Percentiles rank a stretch among this genome's conserved stretches.
Conservation (phyloP, 352 stramenopile genomes). For the Globisporangium recalcitrans region DNA sequence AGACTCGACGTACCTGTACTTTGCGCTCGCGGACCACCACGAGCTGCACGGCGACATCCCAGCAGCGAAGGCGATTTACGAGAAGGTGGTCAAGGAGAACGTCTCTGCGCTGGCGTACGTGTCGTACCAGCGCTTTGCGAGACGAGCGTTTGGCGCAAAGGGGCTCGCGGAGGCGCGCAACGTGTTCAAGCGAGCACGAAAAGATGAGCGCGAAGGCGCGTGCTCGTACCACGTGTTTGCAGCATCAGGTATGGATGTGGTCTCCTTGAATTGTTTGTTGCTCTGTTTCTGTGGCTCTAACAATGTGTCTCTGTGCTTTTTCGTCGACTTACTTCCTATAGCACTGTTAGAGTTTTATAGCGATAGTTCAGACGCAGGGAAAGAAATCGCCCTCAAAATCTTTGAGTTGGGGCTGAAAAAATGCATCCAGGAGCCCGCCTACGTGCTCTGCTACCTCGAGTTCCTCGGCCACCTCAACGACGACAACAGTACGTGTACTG, state of each 20-base stretch:
- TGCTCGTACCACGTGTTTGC: constrained; percentile 83
- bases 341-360: constrained; percentile 85
- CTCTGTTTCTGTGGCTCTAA: background rate
- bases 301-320: constrained; percentile 1
- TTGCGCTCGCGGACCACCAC: constrained; percentile 78
- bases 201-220: constrained; percentile 76
- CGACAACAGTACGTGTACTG: constrained; percentile 76
- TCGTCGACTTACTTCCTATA: constrained; percentile 13
- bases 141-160: constrained; percentile 69
- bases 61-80: constrained; percentile 75
- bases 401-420: constrained; percentile 87
- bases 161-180: constrained; percentile 67
- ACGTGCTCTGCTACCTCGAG: constrained; percentile 81
- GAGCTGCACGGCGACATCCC: constrained; percentile 62
- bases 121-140: constrained; percentile 80
- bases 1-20: constrained; percentile 74
- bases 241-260: constrained; percentile 63
- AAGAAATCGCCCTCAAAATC: constrained; percentile 86
- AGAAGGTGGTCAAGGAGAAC: constrained; percentile 71
- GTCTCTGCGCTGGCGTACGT: constrained; percentile 77
- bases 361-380: constrained; percentile 71
- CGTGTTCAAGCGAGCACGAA: constrained; percentile 78
- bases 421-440: constrained; percentile 82
- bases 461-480: constrained; percentile 85
- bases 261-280: background rate